phyloP scores from a whole-genome alignment of 2,329 filamentous ascomycete species.

The Stagonosporopsis rhizophila region DNA sequence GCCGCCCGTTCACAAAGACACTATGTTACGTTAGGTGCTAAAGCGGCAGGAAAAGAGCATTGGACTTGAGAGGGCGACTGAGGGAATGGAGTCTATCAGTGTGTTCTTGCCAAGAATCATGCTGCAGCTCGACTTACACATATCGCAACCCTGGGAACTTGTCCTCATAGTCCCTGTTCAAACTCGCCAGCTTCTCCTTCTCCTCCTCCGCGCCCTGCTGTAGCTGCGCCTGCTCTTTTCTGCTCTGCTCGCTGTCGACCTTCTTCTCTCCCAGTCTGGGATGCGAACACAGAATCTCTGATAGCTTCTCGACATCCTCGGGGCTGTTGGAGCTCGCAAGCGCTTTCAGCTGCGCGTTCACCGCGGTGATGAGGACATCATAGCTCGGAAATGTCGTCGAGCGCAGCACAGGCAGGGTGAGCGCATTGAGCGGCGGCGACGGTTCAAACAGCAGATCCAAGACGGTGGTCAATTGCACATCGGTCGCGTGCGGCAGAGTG shows the following conservation, averaged over 20 bases:
- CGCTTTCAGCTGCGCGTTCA: conserved; percentile 67
- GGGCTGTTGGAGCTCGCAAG: conserved; percentile 41
- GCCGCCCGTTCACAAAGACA: conserved; percentile 87
- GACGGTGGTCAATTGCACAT: conserved; percentile 61
- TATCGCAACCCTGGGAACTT: conserved; percentile 83
- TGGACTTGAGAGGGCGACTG: too few relatives aligned
- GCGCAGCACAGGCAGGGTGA: conserved; percentile 73
- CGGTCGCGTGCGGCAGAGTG: conserved; percentile 63
- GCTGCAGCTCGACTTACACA: conserved; percentile 58
- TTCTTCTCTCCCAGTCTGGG: conserved; percentile 83
- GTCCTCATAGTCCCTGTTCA: conserved; percentile 83
- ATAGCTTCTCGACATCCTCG: conserved; percentile 65
- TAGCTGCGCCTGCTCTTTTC: conserved; percentile 81
- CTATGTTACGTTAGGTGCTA: conserved; percentile 42
- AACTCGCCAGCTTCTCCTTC: conserved; percentile 60
- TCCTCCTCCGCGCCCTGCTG: conserved; percentile 61
- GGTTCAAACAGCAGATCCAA: conserved; percentile 88
- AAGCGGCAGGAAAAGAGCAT: too few relatives aligned
- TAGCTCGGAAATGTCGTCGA: conserved; percentile 71
- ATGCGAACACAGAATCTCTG: conserved; percentile 79
- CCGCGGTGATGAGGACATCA: conserved; percentile 69
- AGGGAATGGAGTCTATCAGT: too few relatives aligned
- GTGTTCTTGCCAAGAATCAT: too few relatives aligned
- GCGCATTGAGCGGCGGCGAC: conserved; percentile 73
- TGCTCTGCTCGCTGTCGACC: conserved; percentile 80